phyloP scores from a whole-genome alignment of 2,329 filamentous ascomycete species.

The Cordyceps sp. region DNA sequence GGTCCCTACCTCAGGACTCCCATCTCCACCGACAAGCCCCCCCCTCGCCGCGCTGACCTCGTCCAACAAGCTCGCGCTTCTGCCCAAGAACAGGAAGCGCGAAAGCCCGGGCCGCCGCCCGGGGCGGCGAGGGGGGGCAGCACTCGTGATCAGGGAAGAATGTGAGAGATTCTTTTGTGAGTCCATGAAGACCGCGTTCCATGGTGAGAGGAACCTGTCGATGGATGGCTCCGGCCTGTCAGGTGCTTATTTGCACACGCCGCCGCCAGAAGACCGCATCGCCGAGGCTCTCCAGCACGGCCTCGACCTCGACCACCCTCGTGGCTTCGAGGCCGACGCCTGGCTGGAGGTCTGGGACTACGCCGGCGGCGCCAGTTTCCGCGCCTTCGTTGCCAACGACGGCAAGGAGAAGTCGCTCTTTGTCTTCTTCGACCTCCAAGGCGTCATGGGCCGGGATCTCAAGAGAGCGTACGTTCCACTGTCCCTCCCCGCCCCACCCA shows the following conservation, averaged over 20 bases:
- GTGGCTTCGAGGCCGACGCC: constrained; percentile 29
- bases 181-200: constrained; percentile 84
- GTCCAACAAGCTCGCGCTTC: constrained; percentile 49
- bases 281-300: constrained; percentile 17
- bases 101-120: constrained; percentile 23
- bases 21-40: constrained; percentile 77
- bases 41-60: constrained; percentile 62
- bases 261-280: constrained; percentile 31
- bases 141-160: constrained; percentile 94
- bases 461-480: constrained; percentile 61
- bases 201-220: constrained; percentile 76
- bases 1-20: constrained; percentile 70
- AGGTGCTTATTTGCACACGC: constrained; percentile 47
- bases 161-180: constrained; percentile 99
- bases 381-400: constrained; percentile 65
- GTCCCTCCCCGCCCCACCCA: too few species aligned
- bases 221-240: constrained; percentile 72
- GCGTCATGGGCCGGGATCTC: constrained; percentile 56
- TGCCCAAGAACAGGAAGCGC: constrained; percentile 35
- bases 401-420: constrained; percentile 61
- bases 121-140: constrained; percentile 70
- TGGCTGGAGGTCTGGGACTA: constrained; percentile 81
- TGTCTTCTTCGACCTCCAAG: constrained; percentile 64
- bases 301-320: constrained; percentile 9
- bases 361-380: constrained; percentile 65